A percentile compares a stretch with the other conserved stretches of the same genome.
Evolutionary conservation across 2,329 filamentous ascomycete genomes (phyloP).

Genomic region (Hypoxylon sp.): DNA sequence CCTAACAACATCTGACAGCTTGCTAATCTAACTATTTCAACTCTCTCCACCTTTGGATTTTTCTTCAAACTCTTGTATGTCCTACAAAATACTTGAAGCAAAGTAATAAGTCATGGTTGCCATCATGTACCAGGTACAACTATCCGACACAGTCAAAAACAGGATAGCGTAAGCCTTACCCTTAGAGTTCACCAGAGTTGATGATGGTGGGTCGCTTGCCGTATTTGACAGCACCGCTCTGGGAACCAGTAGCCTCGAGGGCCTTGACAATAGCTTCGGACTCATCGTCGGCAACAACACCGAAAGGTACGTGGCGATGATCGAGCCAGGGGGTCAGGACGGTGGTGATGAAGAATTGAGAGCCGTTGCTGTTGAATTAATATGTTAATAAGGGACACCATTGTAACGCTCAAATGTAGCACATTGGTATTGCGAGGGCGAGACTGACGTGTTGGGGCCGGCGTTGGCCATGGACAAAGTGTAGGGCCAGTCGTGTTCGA

Average conservation of each 20-base stretch:
- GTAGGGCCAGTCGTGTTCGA: conserved; percentile 77
- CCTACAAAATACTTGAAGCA: conserved; percentile 15
- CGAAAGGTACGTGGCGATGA: conserved; percentile 85
- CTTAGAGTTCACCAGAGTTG: conserved; percentile 59
- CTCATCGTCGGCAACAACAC: conserved; percentile 62
- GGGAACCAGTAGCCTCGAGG: conserved; percentile 67
- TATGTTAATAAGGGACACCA: no score
- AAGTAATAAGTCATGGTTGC: conserved; percentile 19
- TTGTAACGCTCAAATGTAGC: no score
- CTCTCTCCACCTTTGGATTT: conserved; percentile 2
- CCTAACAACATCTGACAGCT: conserved; percentile 19
- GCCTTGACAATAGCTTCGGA: conserved; percentile 65
- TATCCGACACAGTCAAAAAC: conserved; percentile 36
- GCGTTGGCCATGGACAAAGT: conserved; percentile 96
- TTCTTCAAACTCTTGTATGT: conserved; percentile 20
- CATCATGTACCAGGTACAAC: conserved; percentile 29
- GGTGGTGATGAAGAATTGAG: conserved; percentile 97
- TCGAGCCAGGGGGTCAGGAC: conserved; percentile 88
- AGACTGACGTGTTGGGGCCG: conserved; percentile 84
- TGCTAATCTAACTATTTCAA: conserved; percentile 17
- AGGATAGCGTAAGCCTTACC: conserved; percentile 9
- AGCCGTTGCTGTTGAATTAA: conserved; percentile 78
- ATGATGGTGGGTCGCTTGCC: conserved; percentile 66
- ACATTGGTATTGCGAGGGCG: no score
- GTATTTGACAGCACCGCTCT: conserved; percentile 64